phyloP scores from a whole-genome alignment of 2,329 filamentous ascomycete species.

The Fusarium sterilihyphosum region DNA sequence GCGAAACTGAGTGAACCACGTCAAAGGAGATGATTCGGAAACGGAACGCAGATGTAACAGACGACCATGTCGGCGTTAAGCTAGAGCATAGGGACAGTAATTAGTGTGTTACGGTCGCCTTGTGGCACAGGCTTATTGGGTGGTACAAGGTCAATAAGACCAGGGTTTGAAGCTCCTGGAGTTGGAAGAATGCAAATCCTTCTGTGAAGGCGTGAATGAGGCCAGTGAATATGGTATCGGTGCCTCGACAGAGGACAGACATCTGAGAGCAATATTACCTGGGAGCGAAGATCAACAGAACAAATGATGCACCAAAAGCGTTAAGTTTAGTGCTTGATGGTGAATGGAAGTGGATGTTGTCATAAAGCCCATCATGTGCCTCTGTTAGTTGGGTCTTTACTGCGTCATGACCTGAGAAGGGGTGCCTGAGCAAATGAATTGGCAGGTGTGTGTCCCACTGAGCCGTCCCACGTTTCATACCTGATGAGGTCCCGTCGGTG shows the following conservation, averaged over 20 bases:
- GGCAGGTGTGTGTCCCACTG: background rate
- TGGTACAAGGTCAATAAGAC: slow-evolving; percentile 24
- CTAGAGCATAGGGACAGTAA: slow-evolving; percentile 17
- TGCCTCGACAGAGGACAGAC: slow-evolving; percentile 1
- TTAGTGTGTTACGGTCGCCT: slow-evolving; percentile 35
- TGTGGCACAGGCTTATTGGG: slow-evolving; percentile 46
- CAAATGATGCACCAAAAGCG: background rate
- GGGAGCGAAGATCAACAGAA: background rate
- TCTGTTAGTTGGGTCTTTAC: slow-evolving; percentile 23
- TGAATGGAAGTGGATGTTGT: slow-evolving; percentile 22
- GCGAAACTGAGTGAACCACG: slow-evolving; percentile 17
- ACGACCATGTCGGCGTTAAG: slow-evolving; percentile 13
- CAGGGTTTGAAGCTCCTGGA: slow-evolving; percentile 27
- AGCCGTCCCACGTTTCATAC: slow-evolving; percentile 18
- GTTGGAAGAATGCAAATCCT: slow-evolving; percentile 11
- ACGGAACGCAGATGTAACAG: slow-evolving; percentile 23
- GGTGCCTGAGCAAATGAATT: slow-evolving; percentile 25
- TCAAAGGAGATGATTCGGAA: slow-evolving; percentile 35
- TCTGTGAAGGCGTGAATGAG: slow-evolving; percentile 27
- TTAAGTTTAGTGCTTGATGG: background rate
- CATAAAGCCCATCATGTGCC: slow-evolving; percentile 30
- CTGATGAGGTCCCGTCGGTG: background rate
- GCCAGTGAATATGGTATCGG: slow-evolving; percentile 10
- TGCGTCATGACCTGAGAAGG: slow-evolving; percentile 34
- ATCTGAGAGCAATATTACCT: background rate